Conservation (phyloP, 805 yeast genomes). For the Candida michaelii region DNA sequence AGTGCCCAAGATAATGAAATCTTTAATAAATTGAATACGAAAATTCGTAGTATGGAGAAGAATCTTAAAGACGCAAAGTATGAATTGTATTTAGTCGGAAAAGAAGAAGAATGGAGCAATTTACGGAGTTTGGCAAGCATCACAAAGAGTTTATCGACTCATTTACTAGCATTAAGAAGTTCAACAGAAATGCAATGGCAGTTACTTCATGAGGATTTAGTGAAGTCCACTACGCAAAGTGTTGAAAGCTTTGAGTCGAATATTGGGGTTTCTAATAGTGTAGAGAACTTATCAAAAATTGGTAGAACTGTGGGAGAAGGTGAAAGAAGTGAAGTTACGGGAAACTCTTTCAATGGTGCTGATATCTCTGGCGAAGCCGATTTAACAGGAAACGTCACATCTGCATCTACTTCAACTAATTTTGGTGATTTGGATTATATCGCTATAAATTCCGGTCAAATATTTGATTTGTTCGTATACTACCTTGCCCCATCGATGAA, state of each 20-base stretch:
- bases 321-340: no score
- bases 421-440: conserved; percentile 17
- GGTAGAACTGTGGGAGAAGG: conserved; percentile 1
- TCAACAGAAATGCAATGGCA: conserved; percentile 69
- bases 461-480: conserved; percentile 65
- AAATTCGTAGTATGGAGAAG: conserved; percentile 37
- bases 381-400: neutral
- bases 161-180: conserved; percentile 64
- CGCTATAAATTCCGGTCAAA: conserved; percentile 37
- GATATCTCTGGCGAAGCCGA: no score
- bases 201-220: conserved; percentile 38
- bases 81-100: conserved; percentile 57
- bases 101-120: conserved; percentile 50
- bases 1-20: conserved; percentile 39
- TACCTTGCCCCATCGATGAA: conserved; percentile 72
- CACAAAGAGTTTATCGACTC: conserved; percentile 51
- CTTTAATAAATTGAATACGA: conserved; percentile 38
- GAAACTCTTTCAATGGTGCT: no score
- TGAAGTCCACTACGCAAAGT: conserved; percentile 20
- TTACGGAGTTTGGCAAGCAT: conserved; percentile 50
- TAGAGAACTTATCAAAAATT: conserved; percentile 29
- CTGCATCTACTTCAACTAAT: neutral
- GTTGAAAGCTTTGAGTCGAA: conserved; percentile 23
- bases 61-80: conserved; percentile 58
- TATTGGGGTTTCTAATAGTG: conserved; percentile 23